Conservation (phyloP, 1,139 yeast genomes). For the Saccharomyces hybrid region DNA sequence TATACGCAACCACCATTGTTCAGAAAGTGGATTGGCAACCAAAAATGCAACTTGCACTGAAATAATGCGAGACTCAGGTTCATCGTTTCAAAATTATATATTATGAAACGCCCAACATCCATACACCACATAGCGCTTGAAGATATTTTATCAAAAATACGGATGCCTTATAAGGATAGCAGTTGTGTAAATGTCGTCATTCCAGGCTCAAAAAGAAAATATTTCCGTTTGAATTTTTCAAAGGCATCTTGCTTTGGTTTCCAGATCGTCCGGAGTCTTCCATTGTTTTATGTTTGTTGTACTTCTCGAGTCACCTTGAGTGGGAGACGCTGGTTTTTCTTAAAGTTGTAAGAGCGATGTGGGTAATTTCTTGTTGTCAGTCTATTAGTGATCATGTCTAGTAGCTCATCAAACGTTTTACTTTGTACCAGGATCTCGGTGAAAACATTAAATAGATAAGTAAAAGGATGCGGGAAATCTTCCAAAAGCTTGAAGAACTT, state of each 20-base stretch:
- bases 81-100: not conserved
- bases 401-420: not conserved
- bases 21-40: not conserved
- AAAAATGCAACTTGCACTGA: not conserved
- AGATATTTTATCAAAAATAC: not conserved
- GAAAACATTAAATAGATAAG: not conserved
- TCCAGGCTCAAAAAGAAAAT: not conserved
- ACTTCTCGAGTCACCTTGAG: not conserved
- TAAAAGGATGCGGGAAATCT: not conserved
- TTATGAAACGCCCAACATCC: not conserved
- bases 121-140: not conserved
- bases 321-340: not conserved
- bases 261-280: not conserved
- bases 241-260: no score
- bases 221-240: not conserved
- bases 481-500: not conserved
- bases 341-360: not conserved
- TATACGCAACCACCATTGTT: not conserved
- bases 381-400: not conserved
- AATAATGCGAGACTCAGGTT: not conserved
- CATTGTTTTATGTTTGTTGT: not conserved
- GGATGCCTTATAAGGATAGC: not conserved
- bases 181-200: not conserved
- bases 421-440: not conserved
- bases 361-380: not conserved